Conservation (phyloP, 495 filamentous ascomycete genomes). For the Lasiosphaeria ovina region DNA sequence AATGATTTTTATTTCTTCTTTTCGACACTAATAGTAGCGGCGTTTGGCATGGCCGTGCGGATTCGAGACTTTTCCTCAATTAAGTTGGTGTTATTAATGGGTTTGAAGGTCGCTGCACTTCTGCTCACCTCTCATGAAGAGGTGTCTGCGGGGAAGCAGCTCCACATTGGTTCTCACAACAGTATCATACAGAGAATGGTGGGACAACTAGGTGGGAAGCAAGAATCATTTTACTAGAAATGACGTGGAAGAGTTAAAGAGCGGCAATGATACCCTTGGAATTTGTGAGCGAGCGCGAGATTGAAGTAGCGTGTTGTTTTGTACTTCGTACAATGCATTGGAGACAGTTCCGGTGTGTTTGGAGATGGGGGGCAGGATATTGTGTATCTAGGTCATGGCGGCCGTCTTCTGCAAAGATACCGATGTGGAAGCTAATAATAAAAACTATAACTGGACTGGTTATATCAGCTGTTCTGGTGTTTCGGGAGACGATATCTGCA, state of each 20-base stretch:
- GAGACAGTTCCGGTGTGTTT: background rate
- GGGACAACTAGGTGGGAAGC: background rate
- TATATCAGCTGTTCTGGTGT: too few relatives aligned
- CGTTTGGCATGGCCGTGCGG: too few relatives aligned
- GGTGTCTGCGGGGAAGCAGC: background rate
- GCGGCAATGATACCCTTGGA: constrained; percentile 4
- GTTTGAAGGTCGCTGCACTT: too few relatives aligned
- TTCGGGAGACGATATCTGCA: too few relatives aligned
- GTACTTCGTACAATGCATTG: too few relatives aligned
- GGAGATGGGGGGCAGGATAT: background rate
- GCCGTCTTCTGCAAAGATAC: background rate
- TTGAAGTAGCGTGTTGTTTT: too few relatives aligned
- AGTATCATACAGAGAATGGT: background rate
- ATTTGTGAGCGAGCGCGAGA: background rate
- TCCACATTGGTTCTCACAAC: constrained; percentile 1
- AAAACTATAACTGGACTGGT: too few relatives aligned
- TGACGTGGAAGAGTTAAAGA: background rate
- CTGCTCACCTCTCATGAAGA: background rate
- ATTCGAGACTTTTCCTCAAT: too few relatives aligned
- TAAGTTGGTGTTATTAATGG: too few relatives aligned
- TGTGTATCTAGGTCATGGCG: background rate
- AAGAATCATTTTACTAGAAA: constrained; percentile 13
- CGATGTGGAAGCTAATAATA: too few relatives aligned
- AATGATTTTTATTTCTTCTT: too few relatives aligned
- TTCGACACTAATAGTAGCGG: too few relatives aligned